Evolutionary conservation across 2,329 filamentous ascomycete genomes (phyloP).

Genomic region (Colletotrichum sp.): DNA sequence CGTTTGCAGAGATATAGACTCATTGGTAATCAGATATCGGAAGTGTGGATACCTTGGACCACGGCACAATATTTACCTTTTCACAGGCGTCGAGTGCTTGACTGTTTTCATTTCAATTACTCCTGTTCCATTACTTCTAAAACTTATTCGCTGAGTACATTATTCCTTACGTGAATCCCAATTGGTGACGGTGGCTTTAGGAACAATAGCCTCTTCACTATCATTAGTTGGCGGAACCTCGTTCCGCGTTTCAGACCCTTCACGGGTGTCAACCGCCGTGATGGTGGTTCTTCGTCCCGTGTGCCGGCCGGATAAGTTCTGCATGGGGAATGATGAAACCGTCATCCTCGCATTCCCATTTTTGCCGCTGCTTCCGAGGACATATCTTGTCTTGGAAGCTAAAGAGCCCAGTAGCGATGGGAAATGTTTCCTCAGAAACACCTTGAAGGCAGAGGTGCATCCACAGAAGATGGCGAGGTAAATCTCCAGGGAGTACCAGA

Average conservation of each 20-base stretch:
- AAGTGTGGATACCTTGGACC: no score
- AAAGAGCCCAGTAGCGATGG: not conserved
- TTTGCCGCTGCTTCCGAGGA: not conserved
- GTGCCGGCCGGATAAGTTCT: not conserved
- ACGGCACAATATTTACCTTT: no score
- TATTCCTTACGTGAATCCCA: no score
- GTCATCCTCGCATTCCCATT: not conserved
- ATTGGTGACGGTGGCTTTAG: rapidly evolving
- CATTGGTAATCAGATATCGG: no score
- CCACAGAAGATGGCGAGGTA: not conserved
- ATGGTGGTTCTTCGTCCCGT: not conserved
- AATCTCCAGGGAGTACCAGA: not conserved
- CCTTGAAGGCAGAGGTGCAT: not conserved
- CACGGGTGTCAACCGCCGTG: not conserved
- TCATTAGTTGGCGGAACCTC: not conserved
- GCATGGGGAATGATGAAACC: not conserved
- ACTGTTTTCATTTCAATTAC: no score
- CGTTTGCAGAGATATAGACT: no score
- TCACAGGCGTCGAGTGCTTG: no score
- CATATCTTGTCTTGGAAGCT: not conserved
- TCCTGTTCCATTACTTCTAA: no score
- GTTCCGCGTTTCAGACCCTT: not conserved
- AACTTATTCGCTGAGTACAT: no score
- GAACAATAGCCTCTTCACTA: not conserved
- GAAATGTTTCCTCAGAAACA: not conserved